A percentile compares a stretch with the other conserved stretches of the same genome.
phyloP scores from a whole-genome alignment of 495 filamentous ascomycete species.

The Penicillium cosmopolitanum region DNA sequence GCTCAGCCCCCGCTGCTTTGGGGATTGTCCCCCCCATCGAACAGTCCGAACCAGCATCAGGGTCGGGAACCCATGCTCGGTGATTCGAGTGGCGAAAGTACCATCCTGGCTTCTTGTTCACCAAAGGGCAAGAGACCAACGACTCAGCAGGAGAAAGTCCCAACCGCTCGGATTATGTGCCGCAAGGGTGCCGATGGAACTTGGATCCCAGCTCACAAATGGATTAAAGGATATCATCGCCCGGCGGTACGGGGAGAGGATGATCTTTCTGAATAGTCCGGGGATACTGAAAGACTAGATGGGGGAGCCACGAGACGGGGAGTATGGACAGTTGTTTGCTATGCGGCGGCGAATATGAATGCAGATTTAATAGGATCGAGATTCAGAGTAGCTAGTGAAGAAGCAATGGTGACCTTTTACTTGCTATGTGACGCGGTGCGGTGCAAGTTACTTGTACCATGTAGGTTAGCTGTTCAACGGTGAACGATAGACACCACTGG shows the following conservation, averaged over 20 bases:
- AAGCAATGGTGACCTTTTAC: no score
- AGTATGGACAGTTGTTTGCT: background rate
- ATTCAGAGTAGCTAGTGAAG: no score
- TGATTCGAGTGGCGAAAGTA: background rate
- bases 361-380: no score
- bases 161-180: background rate
- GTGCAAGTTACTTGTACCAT: no score
- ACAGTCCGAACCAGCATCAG: background rate
- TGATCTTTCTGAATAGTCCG: background rate
- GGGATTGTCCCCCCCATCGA: background rate
- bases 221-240: slow-evolving; percentile 7
- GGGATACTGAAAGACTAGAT: background rate
- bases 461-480: no score
- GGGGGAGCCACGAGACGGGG: background rate
- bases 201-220: slow-evolving; percentile 10
- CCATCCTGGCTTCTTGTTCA: background rate
- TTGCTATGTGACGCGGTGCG: no score
- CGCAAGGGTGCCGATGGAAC: background rate
- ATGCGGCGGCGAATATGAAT: no score
- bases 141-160: background rate
- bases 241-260: background rate
- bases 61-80: background rate
- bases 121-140: background rate
- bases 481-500: no score
- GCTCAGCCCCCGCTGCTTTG: background rate